These are phyloP conservation scores for Blastobotrys peoriensis DNA, from an alignment of 805 yeast species.

Conservation along the genomic window DNA sequence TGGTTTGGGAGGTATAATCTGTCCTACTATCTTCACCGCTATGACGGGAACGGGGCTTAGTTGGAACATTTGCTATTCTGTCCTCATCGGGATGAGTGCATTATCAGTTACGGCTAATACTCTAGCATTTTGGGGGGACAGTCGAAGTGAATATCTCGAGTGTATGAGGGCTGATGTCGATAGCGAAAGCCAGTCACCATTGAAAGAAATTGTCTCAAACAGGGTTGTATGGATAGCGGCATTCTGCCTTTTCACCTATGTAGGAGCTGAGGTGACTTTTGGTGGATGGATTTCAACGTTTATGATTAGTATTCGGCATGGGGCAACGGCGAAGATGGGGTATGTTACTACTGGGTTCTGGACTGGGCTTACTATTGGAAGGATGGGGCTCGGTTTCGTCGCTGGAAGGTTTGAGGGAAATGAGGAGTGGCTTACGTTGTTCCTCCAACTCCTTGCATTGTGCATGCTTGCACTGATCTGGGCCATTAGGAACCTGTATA, in stretches of 20 bases:
- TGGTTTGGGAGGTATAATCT: conserved; percentile 65
- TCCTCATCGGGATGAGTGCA: conserved; percentile 39
- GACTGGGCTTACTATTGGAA: conserved; percentile 64
- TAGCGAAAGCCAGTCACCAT: neutral
- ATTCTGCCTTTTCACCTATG: conserved; percentile 50
- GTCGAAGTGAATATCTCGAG: conserved; percentile 5
- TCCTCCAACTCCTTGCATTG: conserved; percentile 33
- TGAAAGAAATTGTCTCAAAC: conserved; percentile 5
- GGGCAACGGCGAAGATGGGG: conserved; percentile 44
- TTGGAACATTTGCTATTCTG: conserved; percentile 52
- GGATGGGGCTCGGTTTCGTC: conserved; percentile 45
- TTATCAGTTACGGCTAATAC: conserved; percentile 31
- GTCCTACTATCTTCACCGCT: conserved; percentile 59
- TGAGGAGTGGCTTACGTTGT: conserved; percentile 18
- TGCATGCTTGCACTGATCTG: conserved; percentile 40
- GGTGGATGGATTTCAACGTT: conserved; percentile 71
- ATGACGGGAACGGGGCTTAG: conserved; percentile 42
- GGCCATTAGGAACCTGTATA: conserved; percentile 41
- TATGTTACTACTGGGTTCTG: conserved; percentile 65
- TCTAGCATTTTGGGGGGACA: conserved; percentile 39
- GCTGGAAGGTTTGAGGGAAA: conserved; percentile 18
- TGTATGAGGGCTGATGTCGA: neutral
- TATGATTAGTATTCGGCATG: conserved; percentile 48
- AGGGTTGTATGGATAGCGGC: conserved; percentile 40
- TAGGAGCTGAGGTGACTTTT: conserved; percentile 63